Conservation (phyloP, 345 rosid genomes). For the Linum tenue region DNA sequence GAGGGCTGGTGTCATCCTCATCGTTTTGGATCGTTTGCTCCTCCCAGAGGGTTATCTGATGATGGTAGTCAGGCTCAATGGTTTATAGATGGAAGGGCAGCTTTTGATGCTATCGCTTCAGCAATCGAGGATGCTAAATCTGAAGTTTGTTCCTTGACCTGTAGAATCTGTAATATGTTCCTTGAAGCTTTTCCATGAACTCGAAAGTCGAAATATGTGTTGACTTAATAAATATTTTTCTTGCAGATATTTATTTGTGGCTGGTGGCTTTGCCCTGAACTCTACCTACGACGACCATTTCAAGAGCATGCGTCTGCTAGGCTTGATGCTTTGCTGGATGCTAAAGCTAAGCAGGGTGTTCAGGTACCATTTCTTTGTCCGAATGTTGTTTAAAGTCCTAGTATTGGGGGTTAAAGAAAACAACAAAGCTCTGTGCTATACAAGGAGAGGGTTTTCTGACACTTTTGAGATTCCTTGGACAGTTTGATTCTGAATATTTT, state of each 20-base stretch:
- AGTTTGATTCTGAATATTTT: slow-evolving; percentile 1
- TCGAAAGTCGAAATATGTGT: slow-evolving; percentile 8
- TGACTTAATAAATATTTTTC: slow-evolving; percentile 22
- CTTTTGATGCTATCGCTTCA: slow-evolving; percentile 88
- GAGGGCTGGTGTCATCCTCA: slow-evolving; percentile 99
- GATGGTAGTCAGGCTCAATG: slow-evolving; percentile 98
- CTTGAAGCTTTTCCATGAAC: slow-evolving; percentile 3
- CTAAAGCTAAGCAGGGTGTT: slow-evolving; percentile 95
- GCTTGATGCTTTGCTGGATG: slow-evolving; percentile 89
- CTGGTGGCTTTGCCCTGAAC: slow-evolving; percentile 99
- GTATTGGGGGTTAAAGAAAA: background rate
- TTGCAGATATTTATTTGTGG: slow-evolving; percentile 96
- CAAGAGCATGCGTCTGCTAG: slow-evolving; percentile 53
- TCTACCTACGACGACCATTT: slow-evolving; percentile 90
- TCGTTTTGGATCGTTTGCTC: slow-evolving; percentile 97
- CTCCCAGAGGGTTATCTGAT: slow-evolving; percentile 92
- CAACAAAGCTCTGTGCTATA: background rate
- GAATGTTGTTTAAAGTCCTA: too few species aligned
- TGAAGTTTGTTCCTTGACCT: slow-evolving; percentile 53
- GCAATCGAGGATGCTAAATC: slow-evolving; percentile 91
- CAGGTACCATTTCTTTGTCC: slow-evolving; percentile 44
- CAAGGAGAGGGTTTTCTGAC: background rate
- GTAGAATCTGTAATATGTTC: slow-evolving; percentile 5
- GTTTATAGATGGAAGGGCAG: slow-evolving; percentile 93
- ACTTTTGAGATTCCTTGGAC: background rate